Base-by-base conservation (phyloP, 2,329 filamentous ascomycete species). In the Cytospora piceicola region DNA sequence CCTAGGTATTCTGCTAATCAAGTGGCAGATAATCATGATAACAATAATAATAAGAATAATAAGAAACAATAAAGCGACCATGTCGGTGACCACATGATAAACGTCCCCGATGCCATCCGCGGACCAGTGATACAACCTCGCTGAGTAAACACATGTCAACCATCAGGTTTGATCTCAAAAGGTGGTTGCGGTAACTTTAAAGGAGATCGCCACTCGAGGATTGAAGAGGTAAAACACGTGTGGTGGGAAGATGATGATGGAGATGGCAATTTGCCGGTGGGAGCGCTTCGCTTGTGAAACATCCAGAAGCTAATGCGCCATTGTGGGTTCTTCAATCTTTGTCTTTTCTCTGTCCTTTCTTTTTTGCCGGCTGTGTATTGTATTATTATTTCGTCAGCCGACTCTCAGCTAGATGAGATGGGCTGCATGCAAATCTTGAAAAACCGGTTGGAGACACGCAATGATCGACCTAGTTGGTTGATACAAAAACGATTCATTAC, bases 71-170 rank as follows among this genome's bases (percentile, higher is more conserved):
- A 11, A 49, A 49, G n/a, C 46, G 22, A 24, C 46, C 46, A 14
- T 49, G 46, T 49, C 46, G n/a, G 46, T 49, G 46, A 49, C 46
- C 46, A n/a, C n/a, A 49, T 49, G 46, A 49, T 49, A n/a, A 20
- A 24, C 22, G 46, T 14, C 11, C 9, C n/a, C 24, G 46, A 24
- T 24, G 46, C 46, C 46, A 49, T 49, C 7, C 46, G 24, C 46
- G 46, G 24, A 20, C 46, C 46, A 24, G 5, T 12, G n/a, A 20
- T 20, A n/a, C 4, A 11, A 22, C 42, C 8, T 22, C 6, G n/a
- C 20, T n/a, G 42, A 9, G 20, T n/a, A 2, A 11, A 7, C 42
- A 46, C 42, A 39, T 46, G 20, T 22, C 20, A 46, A 22, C n/a
- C 11, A 46, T n/a, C 20, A 46, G 42, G 42, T 46, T 46, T 22